Conservation (phyloP, 495 filamentous ascomycete species). For the Ascodesmis nigricans region DNA sequence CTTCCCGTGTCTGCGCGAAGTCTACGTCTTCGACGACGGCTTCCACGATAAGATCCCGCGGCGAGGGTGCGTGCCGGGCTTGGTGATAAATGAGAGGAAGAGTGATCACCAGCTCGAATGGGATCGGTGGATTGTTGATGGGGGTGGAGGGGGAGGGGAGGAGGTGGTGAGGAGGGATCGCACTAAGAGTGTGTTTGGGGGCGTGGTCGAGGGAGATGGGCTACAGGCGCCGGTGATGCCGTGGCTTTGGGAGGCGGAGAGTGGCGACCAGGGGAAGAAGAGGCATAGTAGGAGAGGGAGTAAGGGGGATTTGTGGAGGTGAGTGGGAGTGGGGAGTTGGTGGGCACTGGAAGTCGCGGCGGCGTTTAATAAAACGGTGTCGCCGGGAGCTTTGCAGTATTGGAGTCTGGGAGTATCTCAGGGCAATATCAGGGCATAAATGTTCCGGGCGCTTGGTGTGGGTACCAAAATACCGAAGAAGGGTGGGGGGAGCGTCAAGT, state of each 20-base stretch:
- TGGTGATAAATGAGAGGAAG: too few species aligned
- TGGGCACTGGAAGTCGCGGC: too few species aligned
- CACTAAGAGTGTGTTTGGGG: background rate
- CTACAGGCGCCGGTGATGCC: background rate
- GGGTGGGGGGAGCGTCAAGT: too few species aligned
- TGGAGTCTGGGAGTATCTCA: too few species aligned
- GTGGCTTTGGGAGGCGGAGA: slow-evolving; percentile 3
- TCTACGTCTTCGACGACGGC: slow-evolving; percentile 67
- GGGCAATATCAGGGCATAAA: too few species aligned
- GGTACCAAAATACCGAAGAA: too few species aligned
- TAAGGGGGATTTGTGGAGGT: slow-evolving; percentile 18
- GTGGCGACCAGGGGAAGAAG: background rate
- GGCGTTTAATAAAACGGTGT: too few species aligned
- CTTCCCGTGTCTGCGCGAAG: slow-evolving; percentile 44
- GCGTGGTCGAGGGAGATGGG: slow-evolving; percentile 8
- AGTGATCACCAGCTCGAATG: slow-evolving; percentile 43
- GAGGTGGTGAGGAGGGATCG: background rate
- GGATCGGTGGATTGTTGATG: slow-evolving; percentile 17
- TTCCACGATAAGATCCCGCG: too few species aligned
- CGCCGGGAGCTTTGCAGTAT: too few species aligned
- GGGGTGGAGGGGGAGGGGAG: background rate
- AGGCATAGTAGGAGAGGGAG: slow-evolving; percentile 12
- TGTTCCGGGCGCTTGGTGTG: too few species aligned
- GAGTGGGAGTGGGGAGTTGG: slow-evolving; percentile 3
- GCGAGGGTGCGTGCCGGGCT: too few species aligned